Evolutionary conservation across 2,329 filamentous ascomycete species (phyloP).

Genomic region (Grosmannia clavigera): DNA sequence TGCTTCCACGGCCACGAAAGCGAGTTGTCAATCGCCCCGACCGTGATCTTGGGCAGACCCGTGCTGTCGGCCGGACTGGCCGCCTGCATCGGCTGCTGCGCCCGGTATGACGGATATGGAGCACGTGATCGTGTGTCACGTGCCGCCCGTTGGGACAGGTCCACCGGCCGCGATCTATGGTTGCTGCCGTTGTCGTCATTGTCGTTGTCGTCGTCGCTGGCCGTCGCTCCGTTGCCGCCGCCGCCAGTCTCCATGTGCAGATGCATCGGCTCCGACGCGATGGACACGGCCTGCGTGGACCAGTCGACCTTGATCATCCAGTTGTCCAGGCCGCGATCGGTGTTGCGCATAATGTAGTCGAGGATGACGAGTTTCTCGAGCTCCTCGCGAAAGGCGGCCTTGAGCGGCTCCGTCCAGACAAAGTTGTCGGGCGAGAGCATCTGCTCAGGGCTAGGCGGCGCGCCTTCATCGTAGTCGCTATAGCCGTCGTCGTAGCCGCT

Average conservation of each 20-base stretch:
- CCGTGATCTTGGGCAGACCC: slow-evolving; percentile 46
- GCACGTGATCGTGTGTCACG: slow-evolving; percentile 29
- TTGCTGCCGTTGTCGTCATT: slow-evolving; percentile 16
- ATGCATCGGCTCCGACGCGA: slow-evolving; percentile 67
- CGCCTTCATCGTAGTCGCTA: slow-evolving; percentile 15
- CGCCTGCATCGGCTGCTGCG: slow-evolving; percentile 76
- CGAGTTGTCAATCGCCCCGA: slow-evolving; percentile 96
- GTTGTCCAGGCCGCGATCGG: slow-evolving; percentile 89
- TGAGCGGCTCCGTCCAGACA: slow-evolving; percentile 76
- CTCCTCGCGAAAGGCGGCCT: slow-evolving; percentile 88
- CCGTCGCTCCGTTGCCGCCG: slow-evolving; percentile 16
- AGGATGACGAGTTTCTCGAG: slow-evolving; percentile 93
- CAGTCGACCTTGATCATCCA: slow-evolving; percentile 99
- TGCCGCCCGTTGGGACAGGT: slow-evolving; percentile 31
- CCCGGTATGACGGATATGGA: slow-evolving; percentile 53
- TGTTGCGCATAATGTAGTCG: slow-evolving; percentile 99
- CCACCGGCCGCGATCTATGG: slow-evolving; percentile 49
- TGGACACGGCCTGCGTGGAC: slow-evolving; percentile 68
- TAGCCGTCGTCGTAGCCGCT: slow-evolving; percentile 14
- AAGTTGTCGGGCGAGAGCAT: slow-evolving; percentile 44
- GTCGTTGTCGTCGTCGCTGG: slow-evolving; percentile 22
- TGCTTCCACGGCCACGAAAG: slow-evolving; percentile 99
- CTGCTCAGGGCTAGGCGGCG: slow-evolving; percentile 18
- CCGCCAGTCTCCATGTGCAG: slow-evolving; percentile 46
- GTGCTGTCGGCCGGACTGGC: slow-evolving; percentile 35